These are phyloP conservation scores for Rutidosis leptorrhynchoides DNA, from an alignment of 129 eudicot species.

Conservation along the genomic window DNA sequence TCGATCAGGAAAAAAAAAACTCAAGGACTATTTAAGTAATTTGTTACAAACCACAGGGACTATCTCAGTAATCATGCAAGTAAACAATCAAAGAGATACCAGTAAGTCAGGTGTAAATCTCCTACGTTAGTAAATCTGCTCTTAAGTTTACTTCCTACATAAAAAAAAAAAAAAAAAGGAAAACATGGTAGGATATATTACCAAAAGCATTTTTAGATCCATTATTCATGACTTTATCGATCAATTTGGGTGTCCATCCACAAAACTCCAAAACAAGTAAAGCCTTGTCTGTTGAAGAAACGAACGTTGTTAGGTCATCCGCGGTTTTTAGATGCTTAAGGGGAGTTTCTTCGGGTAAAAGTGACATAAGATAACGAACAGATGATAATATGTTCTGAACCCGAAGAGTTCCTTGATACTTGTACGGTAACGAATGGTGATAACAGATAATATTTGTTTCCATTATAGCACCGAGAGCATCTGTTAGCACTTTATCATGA, in stretches of 20 bases:
- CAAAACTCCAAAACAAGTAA: conserved; percentile 75
- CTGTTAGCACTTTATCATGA: conserved; percentile 61
- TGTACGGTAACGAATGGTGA: conserved; percentile 56
- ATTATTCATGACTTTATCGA: conserved; percentile 44
- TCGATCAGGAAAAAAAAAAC: too few relatives aligned
- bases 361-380: conserved; percentile 60
- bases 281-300: conserved; percentile 76
- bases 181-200: conserved; percentile 28
- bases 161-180: background rate
- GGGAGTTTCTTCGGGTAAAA: conserved; percentile 56
- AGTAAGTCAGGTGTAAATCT: conserved; percentile 2
- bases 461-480: conserved; percentile 75
- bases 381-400: conserved; percentile 68
- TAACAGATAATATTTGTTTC: conserved; percentile 63
- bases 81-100: background rate
- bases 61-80: too few relatives aligned
- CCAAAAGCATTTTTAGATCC: conserved; percentile 42
- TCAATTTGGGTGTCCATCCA: conserved; percentile 79
- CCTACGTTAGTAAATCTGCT: conserved; percentile 8
- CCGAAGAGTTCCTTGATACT: conserved; percentile 71
- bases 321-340: conserved; percentile 47
- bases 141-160: background rate
- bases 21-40: too few relatives aligned
- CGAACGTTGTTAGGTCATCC: conserved; percentile 58
- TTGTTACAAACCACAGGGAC: too few relatives aligned